These are phyloP conservation scores for Alternaria novae-zelandiae DNA, from an alignment of 2,329 filamentous ascomycete genomes.

Conservation along the genomic window DNA sequence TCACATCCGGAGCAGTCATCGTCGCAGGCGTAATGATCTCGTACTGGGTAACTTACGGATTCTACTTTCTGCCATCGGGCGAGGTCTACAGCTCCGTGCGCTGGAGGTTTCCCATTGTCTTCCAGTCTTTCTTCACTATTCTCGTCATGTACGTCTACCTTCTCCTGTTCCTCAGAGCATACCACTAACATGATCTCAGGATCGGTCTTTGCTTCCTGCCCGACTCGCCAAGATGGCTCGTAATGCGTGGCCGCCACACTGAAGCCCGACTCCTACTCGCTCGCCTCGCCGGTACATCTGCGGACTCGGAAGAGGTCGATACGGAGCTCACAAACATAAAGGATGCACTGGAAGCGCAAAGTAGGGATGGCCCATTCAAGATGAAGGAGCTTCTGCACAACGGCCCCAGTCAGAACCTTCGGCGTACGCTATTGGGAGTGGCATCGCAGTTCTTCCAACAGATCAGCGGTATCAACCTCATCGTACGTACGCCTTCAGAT, in stretches of 20 bases:
- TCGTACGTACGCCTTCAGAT: slow-evolving; percentile 2
- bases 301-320: slow-evolving; percentile 37
- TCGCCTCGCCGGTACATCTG: slow-evolving; percentile 8
- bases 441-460: slow-evolving; percentile 58
- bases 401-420: slow-evolving; percentile 52
- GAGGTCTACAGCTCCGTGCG: slow-evolving; percentile 8
- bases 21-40: slow-evolving; percentile 46
- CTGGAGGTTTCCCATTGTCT: slow-evolving; percentile 46
- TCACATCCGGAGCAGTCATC: slow-evolving; percentile 51
- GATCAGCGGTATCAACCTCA: slow-evolving; percentile 38
- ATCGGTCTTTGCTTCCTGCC: slow-evolving; percentile 24
- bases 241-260: slow-evolving; percentile 56
- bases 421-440: slow-evolving; percentile 51
- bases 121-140: slow-evolving; percentile 15
- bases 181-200: background rate
- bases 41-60: slow-evolving; percentile 46
- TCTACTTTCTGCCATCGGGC: slow-evolving; percentile 23
- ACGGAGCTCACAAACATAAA: slow-evolving; percentile 46
- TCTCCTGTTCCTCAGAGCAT: too few relatives aligned
- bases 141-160: slow-evolving; percentile 8
- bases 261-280: slow-evolving; percentile 25
- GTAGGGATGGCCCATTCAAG: slow-evolving; percentile 43
- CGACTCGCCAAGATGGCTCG: slow-evolving; percentile 53
- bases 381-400: slow-evolving; percentile 50
- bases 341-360: slow-evolving; percentile 49